phyloP scores from a whole-genome alignment of 1,284 basidiomycete species.

The Cryptococcus depauperatus region DNA sequence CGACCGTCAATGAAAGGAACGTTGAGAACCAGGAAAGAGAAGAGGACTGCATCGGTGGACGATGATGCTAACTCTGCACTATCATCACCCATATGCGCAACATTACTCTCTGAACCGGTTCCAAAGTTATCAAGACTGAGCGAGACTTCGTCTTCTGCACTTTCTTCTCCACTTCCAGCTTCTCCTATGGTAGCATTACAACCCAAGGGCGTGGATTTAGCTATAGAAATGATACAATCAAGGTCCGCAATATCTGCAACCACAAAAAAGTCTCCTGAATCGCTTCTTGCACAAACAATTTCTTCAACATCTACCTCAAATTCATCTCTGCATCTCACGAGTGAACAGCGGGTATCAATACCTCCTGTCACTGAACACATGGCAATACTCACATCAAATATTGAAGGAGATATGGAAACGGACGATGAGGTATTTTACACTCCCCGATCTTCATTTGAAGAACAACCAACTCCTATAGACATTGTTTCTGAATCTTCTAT shows the following conservation, averaged over 20 bases:
- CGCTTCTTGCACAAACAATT: conserved; percentile 10
- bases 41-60: conserved; percentile 4
- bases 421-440: conserved; percentile 26
- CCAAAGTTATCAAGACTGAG: conserved; percentile 10
- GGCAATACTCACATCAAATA: conserved; percentile 1
- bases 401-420: conserved; percentile 9
- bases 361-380: conserved; percentile 1
- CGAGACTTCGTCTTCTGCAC: conserved; percentile 21
- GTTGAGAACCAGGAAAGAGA: conserved; percentile 15
- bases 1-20: too few species aligned
- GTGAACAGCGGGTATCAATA: too few species aligned
- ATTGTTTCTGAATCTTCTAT: too few species aligned
- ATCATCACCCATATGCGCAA: conserved; percentile 5
- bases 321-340: too few species aligned
- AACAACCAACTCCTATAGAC: neutral
- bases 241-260: neutral
- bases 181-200: neutral
- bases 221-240: neutral
- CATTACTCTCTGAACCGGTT: conserved; percentile 1
- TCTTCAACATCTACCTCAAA: conserved; percentile 18
- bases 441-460: conserved; percentile 13
- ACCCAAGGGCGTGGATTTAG: neutral
- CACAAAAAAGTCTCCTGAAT: neutral
- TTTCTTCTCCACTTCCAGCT: conserved; percentile 16
- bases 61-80: conserved; percentile 7